These are phyloP conservation scores for Aciculosporium take DNA, from an alignment of 2,329 filamentous ascomycete genomes.

Conservation along the genomic window DNA sequence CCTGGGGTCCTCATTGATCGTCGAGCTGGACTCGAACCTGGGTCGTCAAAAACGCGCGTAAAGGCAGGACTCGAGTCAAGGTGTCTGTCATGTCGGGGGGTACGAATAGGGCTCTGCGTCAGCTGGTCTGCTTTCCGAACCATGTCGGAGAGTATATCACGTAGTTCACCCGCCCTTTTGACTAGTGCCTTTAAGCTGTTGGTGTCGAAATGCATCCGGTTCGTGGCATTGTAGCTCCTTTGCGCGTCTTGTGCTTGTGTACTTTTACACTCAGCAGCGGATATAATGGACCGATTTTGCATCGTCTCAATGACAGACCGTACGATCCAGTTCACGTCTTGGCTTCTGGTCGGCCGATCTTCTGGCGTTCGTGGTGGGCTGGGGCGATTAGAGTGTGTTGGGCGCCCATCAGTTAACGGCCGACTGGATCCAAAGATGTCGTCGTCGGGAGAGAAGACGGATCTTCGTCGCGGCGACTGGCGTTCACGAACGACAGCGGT, in stretches of 20 bases:
- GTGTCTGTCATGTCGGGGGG: conserved; percentile 29
- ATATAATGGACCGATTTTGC: conserved; percentile 35
- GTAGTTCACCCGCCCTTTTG: conserved; percentile 44
- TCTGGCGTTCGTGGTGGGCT: conserved; percentile 29
- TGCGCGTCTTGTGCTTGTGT: conserved; percentile 17
- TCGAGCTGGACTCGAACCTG: conserved; percentile 39
- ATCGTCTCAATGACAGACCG: conserved; percentile 51
- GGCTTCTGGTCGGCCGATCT: conserved; percentile 18
- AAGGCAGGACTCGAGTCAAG: conserved; percentile 52
- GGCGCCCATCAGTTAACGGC: conserved; percentile 26
- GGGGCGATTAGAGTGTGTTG: conserved; percentile 21
- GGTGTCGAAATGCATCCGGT: conserved; percentile 50
- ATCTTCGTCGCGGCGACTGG: conserved; percentile 37
- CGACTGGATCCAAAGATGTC: conserved; percentile 48
- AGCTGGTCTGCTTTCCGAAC: conserved; percentile 45
- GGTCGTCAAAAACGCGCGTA: conserved; percentile 51
- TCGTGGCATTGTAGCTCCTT: conserved; percentile 25
- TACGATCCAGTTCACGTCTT: conserved; percentile 35
- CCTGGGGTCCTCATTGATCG: conserved; percentile 37
- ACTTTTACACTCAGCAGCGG: conserved; percentile 20
- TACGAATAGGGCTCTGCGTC: conserved; percentile 39
- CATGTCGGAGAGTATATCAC: conserved; percentile 44
- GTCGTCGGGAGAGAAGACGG: conserved; percentile 51
- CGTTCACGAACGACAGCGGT: conserved; percentile 41
- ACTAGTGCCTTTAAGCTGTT: conserved; percentile 54